Evolutionary conservation across 257 asterid species (phyloP), one percentile per base, ranked within the genome.

Genomic region (Salvia hispanica): DNA sequence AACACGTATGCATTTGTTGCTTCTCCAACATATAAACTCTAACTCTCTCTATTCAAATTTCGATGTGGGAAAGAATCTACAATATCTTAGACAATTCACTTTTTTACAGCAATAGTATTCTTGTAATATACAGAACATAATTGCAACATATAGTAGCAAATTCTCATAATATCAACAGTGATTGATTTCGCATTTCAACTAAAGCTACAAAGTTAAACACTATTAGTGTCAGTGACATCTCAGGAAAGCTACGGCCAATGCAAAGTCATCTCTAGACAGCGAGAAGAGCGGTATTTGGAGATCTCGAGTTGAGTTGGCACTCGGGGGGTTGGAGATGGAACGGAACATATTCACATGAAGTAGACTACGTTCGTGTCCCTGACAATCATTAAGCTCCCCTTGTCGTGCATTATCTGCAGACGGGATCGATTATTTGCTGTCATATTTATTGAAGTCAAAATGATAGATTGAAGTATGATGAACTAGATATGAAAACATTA

Each of bases 391-490:
- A 86, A 45, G 61, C 70, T 77, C 28, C 79, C 84, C 71, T 71
- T 81, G 62, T 74, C 87, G 11, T 86, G 78, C 96, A 84, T 87
- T 47, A 75, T 70, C 96, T 86, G 95, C 85, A 71, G 33, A 54
- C 37, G 9, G 9, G 36, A 9, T 63, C 52, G 33, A 31, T 34
- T 9, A 50, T 59, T 36, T 40, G 40, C 64, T 5, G 52, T 68
- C 18, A 71, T 77, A 58, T 39, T 8, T 9, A 21, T 21, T 37
- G 36, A 37, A 37, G 42, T 34, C 7, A 5, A n/a, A 45, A 16
- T 6, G 6, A 71, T 9, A 34, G 21, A 36, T 46, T 56, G 16
- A 46, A 43, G 14, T 7, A 18, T 11, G 18, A 25, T n/a, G 21
- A 9, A 13, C 52, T 21, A 34, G 21, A 60, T 60, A 52, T 46